Percentiles rank a stretch among this genome's conserved stretches.
Conservation (phyloP, 2,329 filamentous ascomycete species). For the Talaromyces amestolkiae region DNA sequence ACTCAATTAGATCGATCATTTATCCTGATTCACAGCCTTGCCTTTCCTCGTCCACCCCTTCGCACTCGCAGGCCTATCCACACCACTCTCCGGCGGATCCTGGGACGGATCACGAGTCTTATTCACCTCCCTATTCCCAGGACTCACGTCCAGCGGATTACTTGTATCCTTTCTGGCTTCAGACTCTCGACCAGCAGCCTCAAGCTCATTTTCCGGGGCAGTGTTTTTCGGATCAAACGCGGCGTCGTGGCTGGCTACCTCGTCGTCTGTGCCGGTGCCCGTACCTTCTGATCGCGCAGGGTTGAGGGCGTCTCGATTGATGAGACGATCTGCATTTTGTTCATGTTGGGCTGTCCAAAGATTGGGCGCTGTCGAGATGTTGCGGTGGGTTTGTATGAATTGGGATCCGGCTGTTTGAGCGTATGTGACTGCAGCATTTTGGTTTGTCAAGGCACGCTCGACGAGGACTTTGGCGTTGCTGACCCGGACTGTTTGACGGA, state of each 20-base stretch:
- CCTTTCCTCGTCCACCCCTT: slow-evolving; percentile 38
- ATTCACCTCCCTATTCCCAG: slow-evolving; percentile 60
- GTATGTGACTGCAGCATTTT: not conserved
- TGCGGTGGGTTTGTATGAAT: not conserved
- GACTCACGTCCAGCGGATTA: slow-evolving; percentile 59
- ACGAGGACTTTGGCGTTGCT: not conserved
- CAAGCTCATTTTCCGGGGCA: slow-evolving; percentile 58
- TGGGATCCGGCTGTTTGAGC: not conserved
- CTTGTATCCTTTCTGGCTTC: slow-evolving; percentile 39
- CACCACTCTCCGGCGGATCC: slow-evolving; percentile 43
- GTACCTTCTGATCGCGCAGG: slow-evolving; percentile 66
- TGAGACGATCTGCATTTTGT: slow-evolving; percentile 23
- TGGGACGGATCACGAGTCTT: slow-evolving; percentile 46
- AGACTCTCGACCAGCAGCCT: slow-evolving; percentile 37
- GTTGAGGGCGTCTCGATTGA: slow-evolving; percentile 60
- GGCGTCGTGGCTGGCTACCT: slow-evolving; percentile 57
- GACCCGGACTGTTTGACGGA: slow-evolving; percentile 2
- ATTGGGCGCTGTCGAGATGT: slow-evolving; percentile 7
- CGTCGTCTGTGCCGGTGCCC: slow-evolving; percentile 64
- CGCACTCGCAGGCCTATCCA: slow-evolving; percentile 40
- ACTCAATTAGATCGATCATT: not conserved
- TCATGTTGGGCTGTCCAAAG: slow-evolving; percentile 15
- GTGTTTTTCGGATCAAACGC: slow-evolving; percentile 70
- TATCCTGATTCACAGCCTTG: slow-evolving; percentile 22
- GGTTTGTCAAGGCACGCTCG: slow-evolving; percentile 1